A percentile compares a stretch with the other conserved stretches of the same genome.
These are phyloP conservation scores for Aspergillus neotritici DNA, from an alignment of 2,329 filamentous ascomycete species.

Conservation along the genomic window DNA sequence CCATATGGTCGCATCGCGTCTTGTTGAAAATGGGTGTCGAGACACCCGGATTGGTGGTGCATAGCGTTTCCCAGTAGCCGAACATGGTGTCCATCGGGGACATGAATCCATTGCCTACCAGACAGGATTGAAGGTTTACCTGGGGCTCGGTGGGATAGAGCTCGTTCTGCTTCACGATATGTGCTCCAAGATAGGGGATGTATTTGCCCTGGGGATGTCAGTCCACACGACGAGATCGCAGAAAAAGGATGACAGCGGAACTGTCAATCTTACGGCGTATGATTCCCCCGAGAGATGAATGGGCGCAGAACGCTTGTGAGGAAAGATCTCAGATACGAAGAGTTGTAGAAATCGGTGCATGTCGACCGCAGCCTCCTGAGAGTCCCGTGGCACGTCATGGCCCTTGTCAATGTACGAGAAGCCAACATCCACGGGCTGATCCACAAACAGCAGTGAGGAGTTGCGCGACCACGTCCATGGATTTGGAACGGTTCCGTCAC, in stretches of 20 bases:
- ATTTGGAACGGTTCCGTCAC: conserved; percentile 19
- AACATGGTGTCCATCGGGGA: conserved; percentile 38
- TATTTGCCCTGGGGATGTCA: conserved; percentile 40
- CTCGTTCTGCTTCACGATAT: conserved; percentile 43
- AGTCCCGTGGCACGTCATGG: conserved; percentile 17
- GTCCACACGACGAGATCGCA: neutral
- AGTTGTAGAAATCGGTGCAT: conserved; percentile 48
- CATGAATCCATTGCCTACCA: conserved; percentile 46
- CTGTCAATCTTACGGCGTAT: conserved; percentile 34
- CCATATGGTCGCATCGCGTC: conserved; percentile 45
- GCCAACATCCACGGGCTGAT: conserved; percentile 23
- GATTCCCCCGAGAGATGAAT: conserved; percentile 48
- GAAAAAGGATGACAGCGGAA: neutral
- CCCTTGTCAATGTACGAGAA: conserved; percentile 22
- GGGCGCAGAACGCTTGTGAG: conserved; percentile 32
- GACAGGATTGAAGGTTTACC: conserved; percentile 41
- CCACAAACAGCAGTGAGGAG: conserved; percentile 23
- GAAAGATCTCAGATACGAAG: conserved; percentile 44
- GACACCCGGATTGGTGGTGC: conserved; percentile 43
- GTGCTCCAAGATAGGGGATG: conserved; percentile 40
- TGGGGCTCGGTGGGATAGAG: conserved; percentile 35
- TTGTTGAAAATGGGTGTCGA: conserved; percentile 40
- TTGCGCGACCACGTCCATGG: conserved; percentile 19
- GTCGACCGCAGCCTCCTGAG: conserved; percentile 43
- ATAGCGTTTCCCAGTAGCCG: conserved; percentile 46